Evolutionary conservation across 2,329 filamentous ascomycete species (phyloP).

Genomic region (Penicillium sp.): DNA sequence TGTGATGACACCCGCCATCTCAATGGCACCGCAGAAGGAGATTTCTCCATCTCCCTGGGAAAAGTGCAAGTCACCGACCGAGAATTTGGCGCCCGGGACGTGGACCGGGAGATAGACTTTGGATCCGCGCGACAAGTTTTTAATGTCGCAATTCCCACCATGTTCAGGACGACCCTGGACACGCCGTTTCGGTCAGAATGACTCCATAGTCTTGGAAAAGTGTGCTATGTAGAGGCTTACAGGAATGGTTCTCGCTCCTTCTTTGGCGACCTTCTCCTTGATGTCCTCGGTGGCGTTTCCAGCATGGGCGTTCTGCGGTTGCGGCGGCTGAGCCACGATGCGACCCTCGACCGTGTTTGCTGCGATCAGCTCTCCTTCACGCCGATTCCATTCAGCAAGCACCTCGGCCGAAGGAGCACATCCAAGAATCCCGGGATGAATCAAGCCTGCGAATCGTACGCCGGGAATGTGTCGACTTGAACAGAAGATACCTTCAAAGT

Average conservation of each 20-base stretch:
- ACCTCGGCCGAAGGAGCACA: conserved; percentile 77
- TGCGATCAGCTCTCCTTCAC: conserved; percentile 73
- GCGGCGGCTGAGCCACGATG: conserved; percentile 70
- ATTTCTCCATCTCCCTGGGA: conserved; percentile 87
- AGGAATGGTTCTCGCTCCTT: conserved; percentile 81
- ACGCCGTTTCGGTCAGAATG: not conserved
- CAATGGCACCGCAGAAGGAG: conserved; percentile 81
- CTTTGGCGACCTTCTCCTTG: conserved; percentile 62
- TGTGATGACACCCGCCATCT: conserved; percentile 89
- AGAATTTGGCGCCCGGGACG: conserved; percentile 80
- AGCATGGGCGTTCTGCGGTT: conserved; percentile 65
- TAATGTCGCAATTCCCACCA: conserved; percentile 88
- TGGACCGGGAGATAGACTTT: conserved; percentile 87
- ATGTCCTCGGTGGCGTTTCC: conserved; percentile 56
- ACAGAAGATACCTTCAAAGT: conserved; percentile 73
- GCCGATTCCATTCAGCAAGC: conserved; percentile 73
- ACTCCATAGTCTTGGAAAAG: too few relatives aligned
- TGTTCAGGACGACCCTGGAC: conserved; percentile 65
- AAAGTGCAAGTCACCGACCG: conserved; percentile 83
- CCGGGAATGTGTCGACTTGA: conserved; percentile 79
- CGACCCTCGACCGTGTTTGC: conserved; percentile 59
- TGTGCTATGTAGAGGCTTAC: conserved; percentile 26
- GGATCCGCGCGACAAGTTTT: conserved; percentile 71
- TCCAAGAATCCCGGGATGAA: conserved; percentile 86
- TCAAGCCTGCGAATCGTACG: conserved; percentile 80